These are phyloP conservation scores for Fusarium oxysporum DNA, from an alignment of 2,329 filamentous ascomycete species.

Conservation along the genomic window DNA sequence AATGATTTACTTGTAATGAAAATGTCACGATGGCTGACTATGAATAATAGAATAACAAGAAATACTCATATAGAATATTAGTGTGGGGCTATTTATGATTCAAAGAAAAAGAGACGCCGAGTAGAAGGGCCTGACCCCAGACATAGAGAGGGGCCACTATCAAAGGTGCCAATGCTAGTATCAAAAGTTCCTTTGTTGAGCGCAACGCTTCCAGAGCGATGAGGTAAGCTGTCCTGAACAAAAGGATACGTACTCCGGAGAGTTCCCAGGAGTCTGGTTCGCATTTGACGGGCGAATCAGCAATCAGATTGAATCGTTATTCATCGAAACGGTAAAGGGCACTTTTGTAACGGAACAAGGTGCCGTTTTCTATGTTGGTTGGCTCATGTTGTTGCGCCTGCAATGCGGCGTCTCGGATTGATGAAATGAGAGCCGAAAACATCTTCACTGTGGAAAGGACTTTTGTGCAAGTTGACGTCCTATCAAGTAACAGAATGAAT, in stretches of 20 bases:
- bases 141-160: slow-evolving; percentile 37
- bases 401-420: slow-evolving; percentile 18
- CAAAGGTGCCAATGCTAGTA: slow-evolving; percentile 46
- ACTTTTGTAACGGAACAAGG: slow-evolving; percentile 24
- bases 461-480: slow-evolving; percentile 16
- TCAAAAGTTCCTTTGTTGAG: slow-evolving; percentile 45
- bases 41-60: slow-evolving; percentile 22
- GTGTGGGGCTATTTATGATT: slow-evolving; percentile 14
- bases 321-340: slow-evolving; percentile 10
- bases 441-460: slow-evolving; percentile 4
- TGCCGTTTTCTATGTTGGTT: slow-evolving; percentile 15
- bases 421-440: slow-evolving; percentile 7
- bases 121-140: slow-evolving; percentile 23
- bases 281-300: slow-evolving; percentile 25
- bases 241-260: slow-evolving; percentile 15
- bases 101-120: slow-evolving; percentile 23
- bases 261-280: slow-evolving; percentile 33
- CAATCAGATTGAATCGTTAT: neutral
- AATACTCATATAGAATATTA: slow-evolving; percentile 1
- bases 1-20: neutral
- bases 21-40: slow-evolving; percentile 2
- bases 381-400: neutral
- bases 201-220: slow-evolving; percentile 3
- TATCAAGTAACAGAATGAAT: slow-evolving; percentile 12
- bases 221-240: slow-evolving; percentile 18